Evolutionary conservation across 2,329 filamentous ascomycete species (phyloP), one percentile per base, ranked within the genome.

Genomic region (Xylaria arbuscula): DNA sequence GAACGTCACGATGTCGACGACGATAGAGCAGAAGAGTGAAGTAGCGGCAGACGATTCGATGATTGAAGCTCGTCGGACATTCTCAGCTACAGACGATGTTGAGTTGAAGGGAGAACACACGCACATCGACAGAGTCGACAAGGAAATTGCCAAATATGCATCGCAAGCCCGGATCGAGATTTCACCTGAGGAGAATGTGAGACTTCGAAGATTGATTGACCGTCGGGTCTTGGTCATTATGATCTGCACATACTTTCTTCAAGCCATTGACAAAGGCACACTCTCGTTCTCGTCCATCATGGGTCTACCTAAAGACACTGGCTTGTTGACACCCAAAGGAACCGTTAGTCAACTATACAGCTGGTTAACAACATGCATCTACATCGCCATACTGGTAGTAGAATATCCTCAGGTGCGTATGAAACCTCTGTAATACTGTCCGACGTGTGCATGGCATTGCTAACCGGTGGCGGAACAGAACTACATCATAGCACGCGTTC

Each of bases 311-410:
- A 75, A 82, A 6, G 86, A 90, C 71, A 83, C 84, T 0, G 70
- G 81, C n/a, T 78, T 90, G 3, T 73, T 81, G 47, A 84, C 81
- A 28, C 72, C 78, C 7, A 68, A 80, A 32, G 79, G 80, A 22
- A 71, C 67, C 42, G 68, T 78, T 0, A 81, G 79, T 38, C 71
- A 78, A 19, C 77, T 92, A 80, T 93, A 89, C 76, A 87, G 85
- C 32, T 93, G 91, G 91, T 82, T 93, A 60, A 91, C 89, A 0
- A 92, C 90, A 13, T 92, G 89, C 83, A 91, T 93, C 71, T 93
- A 93, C 81, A 89, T 93, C 69, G 89, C 87, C 60, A 88, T 92
- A 22, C 81, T 93, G 10, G 79, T 90, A 55, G 90, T 92, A 71
- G 91, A 93, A 77, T 93, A 92, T 75, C 91, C 91, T 0, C 90